Evolutionary conservation across 257 asterid species (phyloP), one percentile per base, ranked within the genome.

Genomic region (Gynochthodes officinalis): DNA sequence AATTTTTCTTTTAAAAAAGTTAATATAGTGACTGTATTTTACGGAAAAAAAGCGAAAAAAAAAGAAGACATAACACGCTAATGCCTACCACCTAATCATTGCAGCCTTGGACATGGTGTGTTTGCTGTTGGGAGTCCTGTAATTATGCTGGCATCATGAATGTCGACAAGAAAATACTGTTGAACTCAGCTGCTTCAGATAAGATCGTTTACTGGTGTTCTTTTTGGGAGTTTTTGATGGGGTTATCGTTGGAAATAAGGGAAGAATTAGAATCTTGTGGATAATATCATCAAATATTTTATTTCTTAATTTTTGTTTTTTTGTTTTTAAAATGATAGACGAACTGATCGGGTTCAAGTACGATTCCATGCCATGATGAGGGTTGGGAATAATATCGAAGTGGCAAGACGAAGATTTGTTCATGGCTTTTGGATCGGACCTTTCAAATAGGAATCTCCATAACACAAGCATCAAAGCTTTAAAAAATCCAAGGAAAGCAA

Each of bases 381-480:
- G 10, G 21, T 1, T 42, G 57, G 53, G 67, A 71, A 71, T 57
- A 71, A 54, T 42, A 54, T 54, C 43, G 3, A 57, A 71, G 67
- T 25, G 66, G 48, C 40, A 5, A 71, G 30, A 30, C 18, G 27
- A 30, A 30, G 30, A 49, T 32, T 16, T 37, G 71, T 32, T 68
- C 19, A 33, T 33, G 49, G 62, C 62, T 14, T 68, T 67, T 68
- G 13, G 67, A 61, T 61, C 33, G 62, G 74, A 49, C 48, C 10
- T 10, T 75, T 40, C 66, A 35, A 62, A 62, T 21, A 10, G 70
- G 70, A 74, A 74, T 64, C 72, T 43, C 28, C 46, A 9, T 46
- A 12, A 43, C 2, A 43, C 15, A 7, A 0, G 37, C 54, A 37
- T 5, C 66, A 16, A 1, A 16, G 23, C 39, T 50, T 52, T 74